Evolutionary conservation across 306 rosid genomes (phyloP), one percentile per base, ranked within the genome.

Genomic region (Notholithocarpus densiflorus): DNA sequence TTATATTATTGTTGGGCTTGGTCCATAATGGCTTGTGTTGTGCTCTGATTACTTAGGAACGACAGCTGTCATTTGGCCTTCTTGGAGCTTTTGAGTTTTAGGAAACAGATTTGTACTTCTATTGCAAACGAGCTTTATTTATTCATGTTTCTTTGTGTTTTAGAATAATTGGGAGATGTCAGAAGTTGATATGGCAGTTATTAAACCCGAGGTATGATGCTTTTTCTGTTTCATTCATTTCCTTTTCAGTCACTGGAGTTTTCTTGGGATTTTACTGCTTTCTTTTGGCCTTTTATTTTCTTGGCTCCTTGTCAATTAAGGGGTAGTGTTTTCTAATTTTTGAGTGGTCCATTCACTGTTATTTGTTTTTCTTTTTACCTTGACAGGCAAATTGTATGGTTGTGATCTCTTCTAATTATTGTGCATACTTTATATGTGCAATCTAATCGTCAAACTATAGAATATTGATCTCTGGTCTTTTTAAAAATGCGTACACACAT

Each of bases 161-260:
- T 32, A 34, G 40, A 68, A 68, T 68, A 32, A 68, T 34, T 68
- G 72, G 52, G 40, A 89, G 71, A 94, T 94, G 97, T 86, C 98
- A 34, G 98, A 92, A 88, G 77, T 75, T 83, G 93, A 84, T 74
- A 84, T 89, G 95, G 90, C 90, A 2, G 90, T 92, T 69, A 86
- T 89, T 79, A 92, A 92, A 86, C 94, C 97, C 18, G 97, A 89
- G 97, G 98, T 92, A 82, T 66, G 78, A 43, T 72, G 60, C 61
- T 19, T 80, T 55, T 40, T 52, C 19, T 19, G 8, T 24, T 24
- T 53, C 19, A 40, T 71, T 37, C 18, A 51, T 2, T 23, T 34
- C 3, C n/a, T 71, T 8, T 26, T 53, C n/a, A 31, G 48, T 31
- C 48, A 3, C 48, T 65, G 48, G 4, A 31, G 21, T 31, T 65